Conservation (phyloP, 164 flowering plant genomes). For the Piper longum region DNA sequence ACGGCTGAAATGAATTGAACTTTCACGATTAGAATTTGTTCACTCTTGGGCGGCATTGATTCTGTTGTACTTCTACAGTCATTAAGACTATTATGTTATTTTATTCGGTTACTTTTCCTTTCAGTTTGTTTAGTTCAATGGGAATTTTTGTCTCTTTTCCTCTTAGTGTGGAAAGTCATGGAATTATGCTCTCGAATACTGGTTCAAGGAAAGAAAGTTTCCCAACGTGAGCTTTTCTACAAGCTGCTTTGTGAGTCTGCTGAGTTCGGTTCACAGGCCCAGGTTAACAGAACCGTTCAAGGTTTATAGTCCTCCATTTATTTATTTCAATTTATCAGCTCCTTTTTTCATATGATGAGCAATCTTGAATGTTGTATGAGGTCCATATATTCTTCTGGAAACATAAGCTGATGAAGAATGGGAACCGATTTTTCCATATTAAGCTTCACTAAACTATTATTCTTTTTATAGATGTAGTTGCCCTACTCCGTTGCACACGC, state of each 20-base stretch:
- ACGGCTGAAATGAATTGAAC: too few species aligned
- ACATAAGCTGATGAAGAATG: too few species aligned
- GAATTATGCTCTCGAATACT: conserved; percentile 65
- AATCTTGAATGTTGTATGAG: too few species aligned
- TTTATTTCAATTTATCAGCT: neutral
- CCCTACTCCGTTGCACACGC: conserved; percentile 79
- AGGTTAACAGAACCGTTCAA: conserved; percentile 78
- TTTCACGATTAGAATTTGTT: too few species aligned
- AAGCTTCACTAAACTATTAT: neutral
- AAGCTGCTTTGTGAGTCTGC: conserved; percentile 75
- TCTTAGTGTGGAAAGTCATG: conserved; percentile 87
- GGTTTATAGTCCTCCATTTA: conserved; percentile 24
- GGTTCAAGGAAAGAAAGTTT: conserved; percentile 59
- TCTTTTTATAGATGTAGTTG: conserved; percentile 59
- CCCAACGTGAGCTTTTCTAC: conserved; percentile 89
- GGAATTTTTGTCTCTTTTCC: neutral
- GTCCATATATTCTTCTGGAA: too few species aligned
- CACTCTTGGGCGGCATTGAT: too few species aligned
- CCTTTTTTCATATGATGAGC: neutral
- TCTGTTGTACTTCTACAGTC: neutral
- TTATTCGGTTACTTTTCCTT: neutral
- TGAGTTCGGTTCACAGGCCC: conserved; percentile 52
- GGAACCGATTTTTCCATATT: too few species aligned
- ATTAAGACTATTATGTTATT: neutral
- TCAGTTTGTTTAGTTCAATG: conserved; percentile 1